Evolutionary conservation across 768 basidiomycete species (phyloP).

Genomic region (Trametes maxima): DNA sequence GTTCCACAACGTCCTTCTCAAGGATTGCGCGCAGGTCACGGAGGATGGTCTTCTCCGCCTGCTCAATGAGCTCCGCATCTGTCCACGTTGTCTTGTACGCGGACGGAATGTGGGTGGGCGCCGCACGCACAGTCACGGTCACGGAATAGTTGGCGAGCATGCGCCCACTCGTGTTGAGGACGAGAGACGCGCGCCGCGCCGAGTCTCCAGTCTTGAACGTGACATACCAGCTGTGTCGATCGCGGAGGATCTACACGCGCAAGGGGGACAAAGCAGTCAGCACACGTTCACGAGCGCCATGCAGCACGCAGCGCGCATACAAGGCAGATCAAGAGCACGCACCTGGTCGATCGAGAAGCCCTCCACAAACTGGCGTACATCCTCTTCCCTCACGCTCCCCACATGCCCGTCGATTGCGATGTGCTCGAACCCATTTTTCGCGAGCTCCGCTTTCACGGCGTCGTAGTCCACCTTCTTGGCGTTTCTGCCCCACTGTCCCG

Average conservation of each 20-base stretch:
- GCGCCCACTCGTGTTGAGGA: constrained; percentile 54
- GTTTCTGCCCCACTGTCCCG: constrained; percentile 36
- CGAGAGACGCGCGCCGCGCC: constrained; percentile 69
- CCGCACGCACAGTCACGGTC: constrained; percentile 51
- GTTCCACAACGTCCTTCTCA: constrained; percentile 67
- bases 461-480: constrained; percentile 37
- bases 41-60: constrained; percentile 57
- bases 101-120: constrained; percentile 38
- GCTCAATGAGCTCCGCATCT: constrained; percentile 52
- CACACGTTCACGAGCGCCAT: background rate
- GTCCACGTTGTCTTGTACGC: constrained; percentile 51
- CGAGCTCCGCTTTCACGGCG: constrained; percentile 51
- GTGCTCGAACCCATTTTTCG: constrained; percentile 67
- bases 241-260: constrained; percentile 60
- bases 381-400: constrained; percentile 60
- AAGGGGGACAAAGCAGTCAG: background rate
- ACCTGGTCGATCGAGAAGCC: constrained; percentile 76
- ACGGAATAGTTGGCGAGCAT: constrained; percentile 64
- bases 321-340: constrained; percentile 30
- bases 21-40: constrained; percentile 56
- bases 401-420: constrained; percentile 58
- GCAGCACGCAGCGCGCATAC: constrained; percentile 1
- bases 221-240: constrained; percentile 76
- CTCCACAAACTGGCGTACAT: constrained; percentile 68
- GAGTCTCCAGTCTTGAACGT: constrained; percentile 67